Percentiles rank a stretch among this genome's conserved stretches.
These are phyloP conservation scores for Phytopythium sindhum DNA, from an alignment of 352 stramenopile species.

Conservation along the genomic window DNA sequence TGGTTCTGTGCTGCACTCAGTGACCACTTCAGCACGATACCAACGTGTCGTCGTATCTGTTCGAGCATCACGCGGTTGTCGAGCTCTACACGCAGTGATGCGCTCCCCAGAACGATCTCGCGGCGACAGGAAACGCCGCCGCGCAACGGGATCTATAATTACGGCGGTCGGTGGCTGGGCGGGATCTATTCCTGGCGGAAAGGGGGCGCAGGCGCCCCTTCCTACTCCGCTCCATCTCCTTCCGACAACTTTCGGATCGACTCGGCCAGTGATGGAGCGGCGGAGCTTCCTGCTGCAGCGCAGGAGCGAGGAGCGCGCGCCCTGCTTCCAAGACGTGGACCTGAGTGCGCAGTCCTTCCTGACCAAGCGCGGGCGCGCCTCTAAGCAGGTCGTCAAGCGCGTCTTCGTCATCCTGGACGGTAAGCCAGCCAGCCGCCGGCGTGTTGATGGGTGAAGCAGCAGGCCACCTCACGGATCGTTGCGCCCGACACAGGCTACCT, in stretches of 20 bases:
- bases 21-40: too few species aligned
- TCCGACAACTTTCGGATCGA: not conserved
- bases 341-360: slow-evolving; percentile 62
- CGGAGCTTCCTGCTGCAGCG: slow-evolving; percentile 6
- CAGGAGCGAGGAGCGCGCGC: not conserved
- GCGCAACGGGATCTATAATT: not conserved
- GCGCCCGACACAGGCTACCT: slow-evolving; percentile 40
- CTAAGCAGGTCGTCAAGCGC: slow-evolving; percentile 59
- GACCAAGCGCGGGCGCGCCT: slow-evolving; percentile 71
- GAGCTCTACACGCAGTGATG: too few species aligned
- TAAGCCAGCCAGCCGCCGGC: slow-evolving; percentile 5
- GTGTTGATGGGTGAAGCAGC: not conserved
- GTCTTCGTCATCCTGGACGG: slow-evolving; percentile 78
- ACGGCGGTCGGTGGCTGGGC: not conserved
- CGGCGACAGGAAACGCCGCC: not conserved
- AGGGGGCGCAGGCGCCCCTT: not conserved
- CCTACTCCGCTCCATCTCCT: not conserved
- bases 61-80: too few species aligned
- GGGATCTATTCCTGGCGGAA: not conserved
- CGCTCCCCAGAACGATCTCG: too few species aligned
- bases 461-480: too few species aligned
- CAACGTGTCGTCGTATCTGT: too few species aligned
- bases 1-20: too few species aligned
- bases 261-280: slow-evolving; percentile 4
- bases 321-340: slow-evolving; percentile 62